Conservation (phyloP, 75 land plant genomes). For the Cunninghamia lanceolata region DNA sequence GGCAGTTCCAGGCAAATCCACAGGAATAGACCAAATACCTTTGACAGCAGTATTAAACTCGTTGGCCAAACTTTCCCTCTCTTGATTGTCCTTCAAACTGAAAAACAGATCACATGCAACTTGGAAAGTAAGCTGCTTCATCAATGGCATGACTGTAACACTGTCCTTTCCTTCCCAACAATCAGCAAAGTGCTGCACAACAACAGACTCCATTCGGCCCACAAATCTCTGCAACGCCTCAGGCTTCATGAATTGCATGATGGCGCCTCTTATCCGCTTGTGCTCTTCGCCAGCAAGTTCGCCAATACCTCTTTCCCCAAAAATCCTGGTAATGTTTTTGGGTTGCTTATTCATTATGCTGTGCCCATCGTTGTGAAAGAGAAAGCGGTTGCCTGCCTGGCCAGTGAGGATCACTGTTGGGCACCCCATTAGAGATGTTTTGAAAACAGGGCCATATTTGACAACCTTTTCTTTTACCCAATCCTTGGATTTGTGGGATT, state of each 20-base stretch:
- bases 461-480: constrained; percentile 29
- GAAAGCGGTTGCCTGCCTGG: constrained; percentile 60
- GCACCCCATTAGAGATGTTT: constrained; percentile 40
- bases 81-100: constrained; percentile 13
- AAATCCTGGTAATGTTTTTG: constrained; percentile 14
- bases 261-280: constrained; percentile 31
- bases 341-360: constrained; percentile 30
- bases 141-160: constrained; percentile 29
- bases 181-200: constrained; percentile 23
- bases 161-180: constrained; percentile 22
- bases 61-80: not conserved
- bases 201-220: constrained; percentile 26
- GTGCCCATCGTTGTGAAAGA: constrained; percentile 24
- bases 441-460: constrained; percentile 49
- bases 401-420: constrained; percentile 43
- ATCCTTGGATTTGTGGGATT: constrained; percentile 25
- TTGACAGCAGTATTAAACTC: not conserved
- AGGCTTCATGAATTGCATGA: constrained; percentile 45
- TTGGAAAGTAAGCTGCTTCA: constrained; percentile 29
- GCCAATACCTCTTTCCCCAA: constrained; percentile 26
- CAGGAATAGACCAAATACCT: not conserved
- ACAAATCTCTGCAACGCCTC: constrained; percentile 39
- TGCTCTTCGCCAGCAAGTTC: constrained; percentile 42
- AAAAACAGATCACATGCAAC: constrained; percentile 18
- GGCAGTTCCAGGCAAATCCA: not conserved